Evolutionary conservation across 345 rosid species (phyloP).

Genomic region (Syzygium grande): DNA sequence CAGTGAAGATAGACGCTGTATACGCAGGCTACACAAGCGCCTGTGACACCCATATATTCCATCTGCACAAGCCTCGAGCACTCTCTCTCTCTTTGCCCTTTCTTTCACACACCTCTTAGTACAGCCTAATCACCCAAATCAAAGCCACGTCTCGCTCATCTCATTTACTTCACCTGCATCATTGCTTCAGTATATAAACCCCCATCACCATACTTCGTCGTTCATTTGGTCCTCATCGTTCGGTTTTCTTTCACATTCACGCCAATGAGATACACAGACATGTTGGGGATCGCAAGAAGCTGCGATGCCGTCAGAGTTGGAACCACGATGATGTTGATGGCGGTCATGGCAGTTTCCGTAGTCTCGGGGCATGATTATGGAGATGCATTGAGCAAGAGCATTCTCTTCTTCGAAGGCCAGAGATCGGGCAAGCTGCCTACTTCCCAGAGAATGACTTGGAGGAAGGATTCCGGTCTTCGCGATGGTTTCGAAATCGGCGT

Average conservation of each 20-base stretch:
- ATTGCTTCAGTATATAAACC: not conserved
- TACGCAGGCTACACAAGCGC: not conserved
- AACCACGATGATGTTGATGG: not conserved
- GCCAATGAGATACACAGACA: not conserved
- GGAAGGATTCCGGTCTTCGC: slow-evolving; percentile 47
- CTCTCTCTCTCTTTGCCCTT: not conserved
- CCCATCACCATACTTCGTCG: not conserved
- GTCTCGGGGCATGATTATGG: slow-evolving; percentile 35
- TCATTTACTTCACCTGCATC: not conserved
- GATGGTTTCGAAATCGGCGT: slow-evolving; percentile 41
- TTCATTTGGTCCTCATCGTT: not conserved
- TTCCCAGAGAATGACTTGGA: slow-evolving; percentile 46
- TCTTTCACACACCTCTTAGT: not conserved
- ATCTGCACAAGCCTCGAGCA: not conserved
- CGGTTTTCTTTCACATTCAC: not conserved
- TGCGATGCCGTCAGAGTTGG: not conserved
- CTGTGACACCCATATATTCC: not conserved
- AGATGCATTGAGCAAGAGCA: slow-evolving; percentile 48
- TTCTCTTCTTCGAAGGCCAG: slow-evolving; percentile 71
- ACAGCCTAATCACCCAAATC: not conserved
- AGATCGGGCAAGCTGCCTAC: slow-evolving; percentile 51
- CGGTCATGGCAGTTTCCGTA: not conserved
- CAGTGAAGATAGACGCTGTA: not conserved
- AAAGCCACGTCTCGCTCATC: not conserved
- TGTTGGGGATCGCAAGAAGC: not conserved